phyloP scores from a whole-genome alignment of 345 rosid genomes.

The Pistacia vera region DNA sequence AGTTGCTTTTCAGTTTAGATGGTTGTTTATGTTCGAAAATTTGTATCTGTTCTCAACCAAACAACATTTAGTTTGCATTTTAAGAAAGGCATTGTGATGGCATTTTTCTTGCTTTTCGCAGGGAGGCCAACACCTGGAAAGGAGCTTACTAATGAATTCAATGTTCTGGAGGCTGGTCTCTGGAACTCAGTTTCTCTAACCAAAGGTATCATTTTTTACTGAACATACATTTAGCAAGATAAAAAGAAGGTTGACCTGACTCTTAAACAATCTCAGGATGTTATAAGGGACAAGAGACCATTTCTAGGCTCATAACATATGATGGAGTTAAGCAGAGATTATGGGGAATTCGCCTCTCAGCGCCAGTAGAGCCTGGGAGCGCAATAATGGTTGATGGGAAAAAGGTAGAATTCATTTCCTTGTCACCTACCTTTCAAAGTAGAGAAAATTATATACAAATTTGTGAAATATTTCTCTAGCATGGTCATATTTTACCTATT shows the following conservation, averaged over 20 bases:
- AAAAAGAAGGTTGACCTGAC: slow-evolving; percentile 11
- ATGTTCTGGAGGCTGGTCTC: slow-evolving; percentile 84
- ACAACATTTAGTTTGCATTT: background rate
- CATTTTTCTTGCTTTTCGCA: slow-evolving; percentile 31
- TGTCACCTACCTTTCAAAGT: background rate
- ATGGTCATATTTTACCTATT: background rate
- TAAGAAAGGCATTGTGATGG: background rate
- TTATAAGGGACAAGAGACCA: slow-evolving; percentile 93
- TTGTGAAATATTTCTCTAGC: background rate
- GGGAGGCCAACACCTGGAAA: slow-evolving; percentile 90
- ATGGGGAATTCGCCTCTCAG: slow-evolving; percentile 75
- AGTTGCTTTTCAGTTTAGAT: too few species aligned
- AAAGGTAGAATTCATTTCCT: slow-evolving; percentile 44
- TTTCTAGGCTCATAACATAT: slow-evolving; percentile 81
- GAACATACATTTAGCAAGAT: slow-evolving; percentile 5
- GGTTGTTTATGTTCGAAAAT: too few species aligned
- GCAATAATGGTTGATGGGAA: slow-evolving; percentile 61
- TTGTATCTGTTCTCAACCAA: background rate
- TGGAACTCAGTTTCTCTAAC: slow-evolving; percentile 82
- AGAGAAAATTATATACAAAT: background rate
- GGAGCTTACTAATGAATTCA: slow-evolving; percentile 82
- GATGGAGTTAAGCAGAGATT: slow-evolving; percentile 85
- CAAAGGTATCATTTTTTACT: slow-evolving; percentile 58
- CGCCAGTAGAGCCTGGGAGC: slow-evolving; percentile 76
- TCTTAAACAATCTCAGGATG: slow-evolving; percentile 51